These are phyloP conservation scores for Hericium coralloides DNA, from an alignment of 768 basidiomycete genomes.

Conservation along the genomic window DNA sequence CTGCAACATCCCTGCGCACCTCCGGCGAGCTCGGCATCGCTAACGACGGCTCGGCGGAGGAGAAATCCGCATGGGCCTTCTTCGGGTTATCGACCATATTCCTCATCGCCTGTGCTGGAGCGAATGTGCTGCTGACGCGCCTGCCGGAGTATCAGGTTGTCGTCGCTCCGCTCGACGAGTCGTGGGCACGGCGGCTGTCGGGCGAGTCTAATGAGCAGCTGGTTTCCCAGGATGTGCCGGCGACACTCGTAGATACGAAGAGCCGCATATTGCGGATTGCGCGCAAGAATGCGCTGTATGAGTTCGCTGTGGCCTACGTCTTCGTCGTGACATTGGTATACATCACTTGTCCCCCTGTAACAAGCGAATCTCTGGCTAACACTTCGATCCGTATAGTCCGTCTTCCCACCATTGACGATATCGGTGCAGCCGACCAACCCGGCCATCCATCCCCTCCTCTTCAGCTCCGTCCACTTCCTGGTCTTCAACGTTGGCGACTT, in stretches of 20 bases:
- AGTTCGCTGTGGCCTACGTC: constrained; percentile 66
- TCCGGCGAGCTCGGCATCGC: constrained; percentile 4
- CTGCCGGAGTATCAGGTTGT: constrained; percentile 52
- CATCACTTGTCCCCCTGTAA: constrained; percentile 1
- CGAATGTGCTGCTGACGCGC: constrained; percentile 48
- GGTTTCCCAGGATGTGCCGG: constrained; percentile 22
- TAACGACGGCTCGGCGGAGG: constrained; percentile 44
- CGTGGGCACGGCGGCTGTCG: constrained; percentile 11
- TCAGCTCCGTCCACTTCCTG: constrained; percentile 70
- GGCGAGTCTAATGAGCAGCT: constrained; percentile 27
- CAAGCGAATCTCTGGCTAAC: constrained; percentile 1
- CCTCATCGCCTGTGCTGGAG: constrained; percentile 42
- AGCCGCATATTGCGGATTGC: constrained; percentile 42
- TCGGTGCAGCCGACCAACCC: constrained; percentile 62
- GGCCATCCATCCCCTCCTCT: constrained; percentile 69
- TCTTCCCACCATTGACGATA: constrained; percentile 81
- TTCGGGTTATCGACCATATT: constrained; percentile 65
- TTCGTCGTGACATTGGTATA: constrained; percentile 76
- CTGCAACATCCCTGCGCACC: constrained; percentile 42
- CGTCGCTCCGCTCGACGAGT: constrained; percentile 37
- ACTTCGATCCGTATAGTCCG: constrained; percentile 41
- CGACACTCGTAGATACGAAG: constrained; percentile 27
- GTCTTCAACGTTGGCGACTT: constrained; percentile 71
- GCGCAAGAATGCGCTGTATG: constrained; percentile 57
- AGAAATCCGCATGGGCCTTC: constrained; percentile 63